Percentiles rank a stretch among this genome's conserved stretches.
These are phyloP conservation scores for Fraxinus velutina DNA, from an alignment of 305 asterid genomes.

Conservation along the genomic window DNA sequence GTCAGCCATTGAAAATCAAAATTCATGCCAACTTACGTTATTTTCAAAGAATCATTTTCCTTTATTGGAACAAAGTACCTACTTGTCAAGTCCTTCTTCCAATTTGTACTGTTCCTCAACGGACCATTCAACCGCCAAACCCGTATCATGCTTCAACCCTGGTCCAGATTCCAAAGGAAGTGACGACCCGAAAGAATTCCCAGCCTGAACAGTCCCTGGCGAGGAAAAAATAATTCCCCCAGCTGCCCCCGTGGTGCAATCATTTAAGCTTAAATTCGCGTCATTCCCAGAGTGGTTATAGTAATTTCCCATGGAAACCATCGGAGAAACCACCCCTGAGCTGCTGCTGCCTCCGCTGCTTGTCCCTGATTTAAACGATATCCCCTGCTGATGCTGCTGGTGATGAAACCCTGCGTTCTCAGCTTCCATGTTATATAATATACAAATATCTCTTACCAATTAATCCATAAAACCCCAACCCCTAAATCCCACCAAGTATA, in stretches of 20 bases:
- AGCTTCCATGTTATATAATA: slow-evolving; percentile 28
- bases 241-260: slow-evolving; percentile 19
- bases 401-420: slow-evolving; percentile 37
- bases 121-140: slow-evolving; percentile 79
- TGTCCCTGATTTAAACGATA: slow-evolving; percentile 26
- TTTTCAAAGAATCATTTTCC: neutral
- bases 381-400: slow-evolving; percentile 29
- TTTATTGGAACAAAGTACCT: slow-evolving; percentile 45
- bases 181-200: slow-evolving; percentile 34
- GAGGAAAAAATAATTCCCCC: slow-evolving; percentile 33
- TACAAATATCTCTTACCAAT: neutral
- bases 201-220: slow-evolving; percentile 24
- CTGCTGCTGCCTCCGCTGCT: slow-evolving; percentile 37
- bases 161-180: slow-evolving; percentile 60
- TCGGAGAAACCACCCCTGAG: slow-evolving; percentile 29
- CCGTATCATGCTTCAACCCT: slow-evolving; percentile 71
- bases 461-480: slow-evolving; percentile 1
- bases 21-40: neutral
- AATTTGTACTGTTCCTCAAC: slow-evolving; percentile 65
- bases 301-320: slow-evolving; percentile 35
- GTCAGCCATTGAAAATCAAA: neutral
- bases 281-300: slow-evolving; percentile 29
- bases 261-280: slow-evolving; percentile 32
- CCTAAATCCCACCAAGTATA: neutral
- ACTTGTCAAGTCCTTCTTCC: slow-evolving; percentile 85